Evolutionary conservation across 768 basidiomycete genomes (phyloP), one percentile per base, ranked within the genome.

Genomic region (Boletus patriciae): DNA sequence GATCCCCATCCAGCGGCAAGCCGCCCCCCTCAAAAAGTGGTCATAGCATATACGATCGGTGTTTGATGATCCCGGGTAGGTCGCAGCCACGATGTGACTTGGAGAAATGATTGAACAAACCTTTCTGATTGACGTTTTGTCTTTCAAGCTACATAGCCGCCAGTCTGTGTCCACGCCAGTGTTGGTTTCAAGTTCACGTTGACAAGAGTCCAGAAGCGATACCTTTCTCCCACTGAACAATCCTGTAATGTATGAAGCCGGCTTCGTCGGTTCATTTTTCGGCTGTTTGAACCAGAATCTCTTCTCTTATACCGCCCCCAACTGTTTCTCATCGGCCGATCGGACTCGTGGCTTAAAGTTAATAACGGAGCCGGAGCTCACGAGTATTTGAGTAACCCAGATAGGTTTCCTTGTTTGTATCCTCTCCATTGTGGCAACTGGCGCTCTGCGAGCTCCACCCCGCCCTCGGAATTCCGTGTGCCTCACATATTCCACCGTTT

Each of bases 351-450:
- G 10, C 11, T 37, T 29, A 34, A 46, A 23, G 50, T 63, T 21
- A 33, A 8, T 15, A 23, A 49, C 38, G 25, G 40, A 42, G 19
- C 29, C 38, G 25, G 40, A 42, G 19, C 29, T 41, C 27, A 25
- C 23, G 18, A 33, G 31, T 8, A 13, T 31, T 33, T 18, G 19
- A 36, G 6, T 18, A 45, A 23, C n/a, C 41, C 13, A 31, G 9
- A 34, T 16, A 31, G 18, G 19, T 34, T 40, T 13, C 31, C 27
- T 59, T 48, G 23, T 50, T 40, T 41, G 0, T 25, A 23, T 25
- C 2, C 6, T 21, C 46, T 46, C 48, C 62, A 46, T 64, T 48
- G 50, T 46, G 52, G 52, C 29, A 31, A 37, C 25, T 57, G 40
- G 50, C 37, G 37, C 52, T 51, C 16, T 48, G 60, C 16, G 12